Conservation (phyloP, 306 rosid species). For the Sicyos edulis region DNA sequence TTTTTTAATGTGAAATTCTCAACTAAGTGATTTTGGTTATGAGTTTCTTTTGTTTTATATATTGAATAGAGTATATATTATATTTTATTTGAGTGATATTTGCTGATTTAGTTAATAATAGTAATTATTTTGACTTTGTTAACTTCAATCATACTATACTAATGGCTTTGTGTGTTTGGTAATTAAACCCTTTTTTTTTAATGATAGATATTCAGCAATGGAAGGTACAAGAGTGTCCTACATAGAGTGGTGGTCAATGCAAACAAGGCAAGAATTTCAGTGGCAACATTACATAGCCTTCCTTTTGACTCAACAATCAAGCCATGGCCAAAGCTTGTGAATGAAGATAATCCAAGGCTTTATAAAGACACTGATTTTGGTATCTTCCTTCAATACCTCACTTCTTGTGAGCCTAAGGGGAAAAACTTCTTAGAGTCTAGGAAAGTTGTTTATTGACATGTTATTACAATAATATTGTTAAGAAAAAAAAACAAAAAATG, state of each 20-base stretch:
- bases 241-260: conserved; percentile 74
- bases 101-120: no score
- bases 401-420: conserved; percentile 48
- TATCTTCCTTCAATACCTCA: conserved; percentile 46
- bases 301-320: conserved; percentile 36
- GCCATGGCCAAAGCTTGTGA: conserved; percentile 56
- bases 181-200: no score
- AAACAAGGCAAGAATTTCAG: conserved; percentile 39
- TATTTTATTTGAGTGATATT: no score
- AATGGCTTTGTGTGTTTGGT: no score
- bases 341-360: conserved; percentile 56
- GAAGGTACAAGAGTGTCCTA: conserved; percentile 77
- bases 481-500: no score
- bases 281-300: conserved; percentile 70
- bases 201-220: conserved; percentile 77
- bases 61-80: no score
- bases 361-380: conserved; percentile 66
- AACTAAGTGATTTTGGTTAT: no score
- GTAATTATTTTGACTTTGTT: no score
- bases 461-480: neutral
- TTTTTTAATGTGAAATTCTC: no score
- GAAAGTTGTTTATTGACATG: conserved; percentile 32
- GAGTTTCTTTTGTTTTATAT: no score
- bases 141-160: no score
- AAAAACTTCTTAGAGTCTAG: conserved; percentile 70